These are phyloP conservation scores for Penicillium alfredii DNA, from an alignment of 495 filamentous ascomycete species.

Conservation along the genomic window DNA sequence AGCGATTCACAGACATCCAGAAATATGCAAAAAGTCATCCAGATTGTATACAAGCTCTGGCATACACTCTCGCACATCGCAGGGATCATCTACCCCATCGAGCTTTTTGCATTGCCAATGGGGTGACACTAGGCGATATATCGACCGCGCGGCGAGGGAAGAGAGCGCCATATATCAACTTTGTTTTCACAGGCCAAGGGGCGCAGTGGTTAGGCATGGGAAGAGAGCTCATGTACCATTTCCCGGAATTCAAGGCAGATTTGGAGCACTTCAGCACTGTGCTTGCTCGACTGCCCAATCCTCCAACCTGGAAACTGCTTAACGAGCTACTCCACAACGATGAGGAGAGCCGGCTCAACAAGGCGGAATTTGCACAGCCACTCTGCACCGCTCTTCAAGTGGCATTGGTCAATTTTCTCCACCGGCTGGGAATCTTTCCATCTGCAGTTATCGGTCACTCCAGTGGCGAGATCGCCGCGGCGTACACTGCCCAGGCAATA, in stretches of 20 bases:
- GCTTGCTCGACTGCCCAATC: not conserved
- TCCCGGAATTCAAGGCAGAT: slow-evolving; percentile 17
- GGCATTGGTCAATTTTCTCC: slow-evolving; percentile 41
- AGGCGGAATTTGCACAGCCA: slow-evolving; percentile 32
- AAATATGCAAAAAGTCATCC: slow-evolving; percentile 4
- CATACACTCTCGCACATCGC: slow-evolving; percentile 11
- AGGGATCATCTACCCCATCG: slow-evolving; percentile 9
- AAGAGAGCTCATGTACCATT: slow-evolving; percentile 21
- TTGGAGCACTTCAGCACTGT: slow-evolving; percentile 1
- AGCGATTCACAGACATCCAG: not conserved
- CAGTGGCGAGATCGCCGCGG: slow-evolving; percentile 58
- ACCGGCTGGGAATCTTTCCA: slow-evolving; percentile 39
- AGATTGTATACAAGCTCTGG: not conserved
- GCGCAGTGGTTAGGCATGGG: slow-evolving; percentile 50
- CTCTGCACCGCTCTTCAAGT: slow-evolving; percentile 49
- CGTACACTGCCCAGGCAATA: slow-evolving; percentile 49
- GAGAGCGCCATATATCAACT: slow-evolving; percentile 42
- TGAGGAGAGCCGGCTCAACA: slow-evolving; percentile 3
- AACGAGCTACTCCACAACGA: slow-evolving; percentile 4
- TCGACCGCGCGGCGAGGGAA: not conserved
- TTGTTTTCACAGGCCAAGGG: slow-evolving; percentile 68
- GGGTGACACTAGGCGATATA: not conserved
- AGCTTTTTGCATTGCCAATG: slow-evolving; percentile 4
- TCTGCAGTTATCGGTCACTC: slow-evolving; percentile 54
- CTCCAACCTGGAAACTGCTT: slow-evolving; percentile 1